Percentiles rank a stretch among this genome's conserved stretches.
phyloP scores from a whole-genome alignment of 148 eudicot genomes.

The Rhododendron ferrugineum region DNA sequence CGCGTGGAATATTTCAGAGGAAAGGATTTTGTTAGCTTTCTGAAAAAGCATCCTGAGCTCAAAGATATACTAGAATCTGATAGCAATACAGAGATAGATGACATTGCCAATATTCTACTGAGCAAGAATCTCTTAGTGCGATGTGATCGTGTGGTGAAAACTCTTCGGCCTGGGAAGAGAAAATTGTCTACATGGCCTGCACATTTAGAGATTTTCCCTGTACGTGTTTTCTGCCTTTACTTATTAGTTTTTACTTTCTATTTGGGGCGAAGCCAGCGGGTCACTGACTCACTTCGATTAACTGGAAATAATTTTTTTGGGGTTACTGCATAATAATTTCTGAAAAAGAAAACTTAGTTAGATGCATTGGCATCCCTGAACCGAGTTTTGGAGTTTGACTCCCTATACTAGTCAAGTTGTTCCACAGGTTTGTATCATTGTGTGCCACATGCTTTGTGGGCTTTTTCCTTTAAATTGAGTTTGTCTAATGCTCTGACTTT shows the following conservation, averaged over 20 bases:
- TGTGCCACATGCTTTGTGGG: background rate
- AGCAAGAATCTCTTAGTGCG: slow-evolving; percentile 81
- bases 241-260: background rate
- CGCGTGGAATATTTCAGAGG: slow-evolving; percentile 98
- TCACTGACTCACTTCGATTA: background rate
- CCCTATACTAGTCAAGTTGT: background rate
- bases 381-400: background rate
- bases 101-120: slow-evolving; percentile 67
- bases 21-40: slow-evolving; percentile 79
- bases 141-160: slow-evolving; percentile 96
- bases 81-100: slow-evolving; percentile 67
- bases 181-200: slow-evolving; percentile 98
- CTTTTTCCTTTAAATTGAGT: background rate
- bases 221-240: slow-evolving; percentile 26
- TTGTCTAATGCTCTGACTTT: background rate
- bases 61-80: slow-evolving; percentile 74
- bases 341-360: background rate
- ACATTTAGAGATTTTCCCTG: slow-evolving; percentile 84
- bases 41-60: slow-evolving; percentile 79
- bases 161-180: slow-evolving; percentile 92
- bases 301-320: background rate
- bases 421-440: background rate
- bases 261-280: background rate
- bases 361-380: background rate
- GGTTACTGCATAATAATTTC: background rate